These are phyloP conservation scores for Raphanus sativus DNA, from an alignment of 345 rosid genomes.

Conservation along the genomic window DNA sequence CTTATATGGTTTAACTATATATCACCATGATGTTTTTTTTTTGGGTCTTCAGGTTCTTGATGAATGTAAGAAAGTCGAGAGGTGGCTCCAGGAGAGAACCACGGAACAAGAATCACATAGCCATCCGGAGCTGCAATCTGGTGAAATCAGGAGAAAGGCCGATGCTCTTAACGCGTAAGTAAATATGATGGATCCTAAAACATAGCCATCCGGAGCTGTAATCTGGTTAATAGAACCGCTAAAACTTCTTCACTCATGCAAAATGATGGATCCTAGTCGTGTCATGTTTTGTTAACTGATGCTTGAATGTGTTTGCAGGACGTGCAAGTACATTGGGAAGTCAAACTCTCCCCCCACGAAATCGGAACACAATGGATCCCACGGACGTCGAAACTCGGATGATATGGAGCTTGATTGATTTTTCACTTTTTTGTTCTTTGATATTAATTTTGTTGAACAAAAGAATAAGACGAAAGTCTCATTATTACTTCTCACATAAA, in stretches of 20 bases:
- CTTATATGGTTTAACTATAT: background rate
- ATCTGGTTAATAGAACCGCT: background rate
- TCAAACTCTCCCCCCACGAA: conserved; percentile 35
- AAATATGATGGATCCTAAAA: background rate
- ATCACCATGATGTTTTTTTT: background rate
- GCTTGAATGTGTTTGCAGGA: conserved; percentile 36
- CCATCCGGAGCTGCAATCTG: conserved; percentile 58
- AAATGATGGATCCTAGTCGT: conserved; percentile 1
- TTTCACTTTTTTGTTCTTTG: background rate
- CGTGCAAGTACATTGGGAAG: conserved; percentile 43
- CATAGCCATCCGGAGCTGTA: too few species aligned
- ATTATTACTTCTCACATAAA: background rate
- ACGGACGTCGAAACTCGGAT: conserved; percentile 27
- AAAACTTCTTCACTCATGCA: background rate
- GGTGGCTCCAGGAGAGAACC: conserved; percentile 64
- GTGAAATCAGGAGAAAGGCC: conserved; percentile 58
- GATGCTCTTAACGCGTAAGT: conserved; percentile 63
- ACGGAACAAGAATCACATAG: conserved; percentile 49
- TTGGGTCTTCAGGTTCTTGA: conserved; percentile 48
- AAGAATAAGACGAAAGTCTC: background rate
- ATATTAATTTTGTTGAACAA: conserved; percentile 3
- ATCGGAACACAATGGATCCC: conserved; percentile 33
- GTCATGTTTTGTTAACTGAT: background rate
- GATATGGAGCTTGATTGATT: conserved; percentile 40
- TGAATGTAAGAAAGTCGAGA: conserved; percentile 68